phyloP scores from a whole-genome alignment of 768 basidiomycete species.

The Panus rudis region DNA sequence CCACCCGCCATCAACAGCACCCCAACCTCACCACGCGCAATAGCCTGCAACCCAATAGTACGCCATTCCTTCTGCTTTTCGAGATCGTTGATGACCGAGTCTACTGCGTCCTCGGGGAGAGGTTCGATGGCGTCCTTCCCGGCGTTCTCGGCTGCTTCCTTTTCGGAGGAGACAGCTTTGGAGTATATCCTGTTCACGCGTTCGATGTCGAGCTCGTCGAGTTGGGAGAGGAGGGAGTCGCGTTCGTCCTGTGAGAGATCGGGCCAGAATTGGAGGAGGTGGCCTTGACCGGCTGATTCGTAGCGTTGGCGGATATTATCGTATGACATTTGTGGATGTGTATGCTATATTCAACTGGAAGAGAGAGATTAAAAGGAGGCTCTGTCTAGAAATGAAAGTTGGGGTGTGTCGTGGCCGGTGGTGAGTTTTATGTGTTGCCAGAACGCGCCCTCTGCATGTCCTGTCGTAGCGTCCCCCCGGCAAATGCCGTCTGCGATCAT shows the following conservation, averaged over 20 bases:
- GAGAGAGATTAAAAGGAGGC: too few species aligned
- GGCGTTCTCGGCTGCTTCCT: constrained; percentile 34
- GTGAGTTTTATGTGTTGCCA: too few species aligned
- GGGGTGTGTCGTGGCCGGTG: too few species aligned
- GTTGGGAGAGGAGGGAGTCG: constrained; percentile 56
- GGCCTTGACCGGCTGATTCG: constrained; percentile 76
- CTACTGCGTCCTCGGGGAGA: constrained; percentile 69
- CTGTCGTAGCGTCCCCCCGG: too few species aligned
- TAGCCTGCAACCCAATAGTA: constrained; percentile 70
- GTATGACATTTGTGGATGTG: too few species aligned
- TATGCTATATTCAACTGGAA: too few species aligned
- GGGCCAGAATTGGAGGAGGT: constrained; percentile 86
- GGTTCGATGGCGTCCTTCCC: constrained; percentile 62
- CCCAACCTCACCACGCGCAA: constrained; percentile 79
- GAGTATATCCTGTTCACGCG: constrained; percentile 87
- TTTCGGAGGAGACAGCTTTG: constrained; percentile 66
- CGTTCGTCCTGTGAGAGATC: constrained; percentile 61
- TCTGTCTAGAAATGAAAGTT: too few species aligned
- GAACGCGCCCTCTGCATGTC: too few species aligned
- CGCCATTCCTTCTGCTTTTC: constrained; percentile 69
- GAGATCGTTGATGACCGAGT: constrained; percentile 47
- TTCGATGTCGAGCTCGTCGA: constrained; percentile 75
- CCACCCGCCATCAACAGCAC: constrained; percentile 98
- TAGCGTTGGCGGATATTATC: constrained; percentile 58
- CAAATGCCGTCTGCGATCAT: too few species aligned